Evolutionary conservation across 306 rosid genomes (phyloP).

Genomic region (Calophaca sinica): DNA sequence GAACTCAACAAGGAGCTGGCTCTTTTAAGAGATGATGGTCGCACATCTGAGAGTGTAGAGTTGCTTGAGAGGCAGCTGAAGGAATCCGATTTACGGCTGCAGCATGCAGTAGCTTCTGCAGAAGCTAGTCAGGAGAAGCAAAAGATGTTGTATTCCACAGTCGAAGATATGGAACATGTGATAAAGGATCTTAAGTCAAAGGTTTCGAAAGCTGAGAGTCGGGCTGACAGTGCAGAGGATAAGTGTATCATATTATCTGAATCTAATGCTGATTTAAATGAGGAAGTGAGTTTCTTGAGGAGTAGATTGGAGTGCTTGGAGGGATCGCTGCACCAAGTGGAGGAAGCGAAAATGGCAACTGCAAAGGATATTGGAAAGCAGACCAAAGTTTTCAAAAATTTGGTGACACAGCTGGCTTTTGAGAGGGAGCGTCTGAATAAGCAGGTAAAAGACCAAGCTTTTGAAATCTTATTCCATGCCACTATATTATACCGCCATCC

Average conservation of each 20-base stretch:
- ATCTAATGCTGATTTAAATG: constrained; percentile 70
- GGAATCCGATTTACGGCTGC: constrained; percentile 65
- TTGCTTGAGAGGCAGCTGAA: constrained; percentile 65
- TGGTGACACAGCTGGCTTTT: constrained; percentile 75
- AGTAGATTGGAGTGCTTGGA: constrained; percentile 71
- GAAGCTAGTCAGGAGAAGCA: constrained; percentile 92
- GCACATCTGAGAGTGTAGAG: constrained; percentile 52
- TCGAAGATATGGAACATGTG: constrained; percentile 79
- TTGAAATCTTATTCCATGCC: constrained; percentile 34
- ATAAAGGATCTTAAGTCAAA: constrained; percentile 76
- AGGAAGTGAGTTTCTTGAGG: constrained; percentile 71
- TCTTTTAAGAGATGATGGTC: constrained; percentile 50
- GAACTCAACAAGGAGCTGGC: constrained; percentile 58
- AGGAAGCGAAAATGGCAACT: constrained; percentile 71
- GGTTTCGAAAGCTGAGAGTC: constrained; percentile 74
- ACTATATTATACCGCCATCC: neutral
- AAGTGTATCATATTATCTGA: constrained; percentile 75
- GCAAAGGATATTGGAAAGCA: constrained; percentile 70
- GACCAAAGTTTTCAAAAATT: constrained; percentile 63
- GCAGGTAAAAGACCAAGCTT: constrained; percentile 63
- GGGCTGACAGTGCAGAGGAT: constrained; percentile 79
- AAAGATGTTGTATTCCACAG: constrained; percentile 66
- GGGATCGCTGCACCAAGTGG: constrained; percentile 69
- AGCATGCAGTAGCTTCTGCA: constrained; percentile 79
- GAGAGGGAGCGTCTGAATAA: constrained; percentile 94